These are phyloP conservation scores for Aureobasidium sp. DNA, from an alignment of 2,329 filamentous ascomycete genomes.

Conservation along the genomic window DNA sequence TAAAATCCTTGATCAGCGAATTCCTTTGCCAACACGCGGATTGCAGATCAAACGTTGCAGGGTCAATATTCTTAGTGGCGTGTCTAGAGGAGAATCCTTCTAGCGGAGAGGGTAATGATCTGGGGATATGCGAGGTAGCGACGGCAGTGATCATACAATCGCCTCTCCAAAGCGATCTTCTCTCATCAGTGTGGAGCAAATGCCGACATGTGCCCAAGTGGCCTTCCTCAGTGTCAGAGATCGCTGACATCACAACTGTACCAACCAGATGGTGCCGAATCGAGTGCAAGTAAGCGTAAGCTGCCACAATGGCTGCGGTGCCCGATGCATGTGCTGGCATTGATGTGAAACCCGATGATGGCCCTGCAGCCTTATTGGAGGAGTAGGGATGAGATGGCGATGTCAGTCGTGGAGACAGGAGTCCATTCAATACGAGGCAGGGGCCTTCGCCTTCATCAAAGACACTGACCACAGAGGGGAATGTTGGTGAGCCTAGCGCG, in stretches of 20 bases:
- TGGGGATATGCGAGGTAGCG: not conserved
- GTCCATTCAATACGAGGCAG: conserved; percentile 6
- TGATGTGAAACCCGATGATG: too few relatives aligned
- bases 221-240: not conserved
- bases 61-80: not conserved
- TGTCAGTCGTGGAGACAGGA: not conserved
- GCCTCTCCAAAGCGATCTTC: not conserved
- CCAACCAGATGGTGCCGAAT: not conserved
- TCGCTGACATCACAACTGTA: not conserved
- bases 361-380: not conserved
- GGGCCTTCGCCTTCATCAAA: conserved; percentile 9
- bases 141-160: conserved; percentile 9
- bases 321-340: not conserved
- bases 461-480: not conserved
- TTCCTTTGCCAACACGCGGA: not conserved
- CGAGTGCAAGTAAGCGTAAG: not conserved
- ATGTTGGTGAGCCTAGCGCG: not conserved
- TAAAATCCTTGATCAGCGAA: not conserved
- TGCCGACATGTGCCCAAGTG: not conserved
- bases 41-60: not conserved
- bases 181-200: not conserved
- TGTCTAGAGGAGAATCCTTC: not conserved
- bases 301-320: conserved; percentile 7
- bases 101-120: not conserved
- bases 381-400: not conserved